Base-by-base conservation (phyloP, 2,329 filamentous ascomycete species). In the Fusarium sp. region DNA sequence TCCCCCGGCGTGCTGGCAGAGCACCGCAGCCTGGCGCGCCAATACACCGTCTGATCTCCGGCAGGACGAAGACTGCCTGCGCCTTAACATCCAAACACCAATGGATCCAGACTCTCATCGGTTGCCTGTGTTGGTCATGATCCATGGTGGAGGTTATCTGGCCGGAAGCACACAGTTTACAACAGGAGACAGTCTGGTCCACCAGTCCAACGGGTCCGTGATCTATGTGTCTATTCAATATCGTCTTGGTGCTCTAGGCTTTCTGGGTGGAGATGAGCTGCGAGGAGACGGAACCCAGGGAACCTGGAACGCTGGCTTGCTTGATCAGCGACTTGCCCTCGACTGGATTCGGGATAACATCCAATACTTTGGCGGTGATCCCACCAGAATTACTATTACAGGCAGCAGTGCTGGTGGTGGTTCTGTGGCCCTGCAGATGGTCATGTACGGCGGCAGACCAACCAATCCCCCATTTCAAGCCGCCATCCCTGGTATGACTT, bases 341-440 rank as follows among this genome's bases (percentile, higher is more conserved):
- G 45, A 69, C 32, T 69, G 66, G 65, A n/a, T 69, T 30, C 56
- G 37, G 11, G 35, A 65, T 2, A 69, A 66, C 25, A 66, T 69
- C 37, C n/a, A 47, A 2, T 25, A 69, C 15, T 66, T 69, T 27
- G 62, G 66, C 2, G 66, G 66, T 10, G 62, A 69, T 20, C 62
- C 52, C 15, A 35, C n/a, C 14, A 60, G 35, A 25, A 37, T 69
- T 14, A 69, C 62, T 2, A 56, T 61, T 4, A 52, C 56, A 5
- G 66, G 66, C 5, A 40, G 40, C 30, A 64, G 60, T 11, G 65
- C 65, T 15, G 60, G 65, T 2, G 50, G 60, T 1, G 37, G 60
- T 7, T 68, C 61, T 17, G 65, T 68, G 6, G 47, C 59, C 1
- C 22, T 67, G 59, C 65, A 67, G 47, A 63, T 63, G 59, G 56